Base-by-base conservation (phyloP, 805 yeast genomes). In the Zygotorulaspora sp. region DNA sequence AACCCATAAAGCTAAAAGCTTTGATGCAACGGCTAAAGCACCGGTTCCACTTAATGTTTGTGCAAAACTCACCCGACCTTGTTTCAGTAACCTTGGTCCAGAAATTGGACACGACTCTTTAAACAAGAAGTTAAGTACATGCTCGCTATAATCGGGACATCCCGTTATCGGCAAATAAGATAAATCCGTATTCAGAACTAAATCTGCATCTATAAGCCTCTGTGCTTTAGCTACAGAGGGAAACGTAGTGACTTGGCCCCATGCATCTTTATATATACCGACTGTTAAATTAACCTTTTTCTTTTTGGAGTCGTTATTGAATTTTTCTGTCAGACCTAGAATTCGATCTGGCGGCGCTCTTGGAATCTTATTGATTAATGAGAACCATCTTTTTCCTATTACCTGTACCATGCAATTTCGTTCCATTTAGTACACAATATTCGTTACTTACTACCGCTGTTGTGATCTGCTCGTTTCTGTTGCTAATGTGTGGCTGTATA, bases 21-120 rank as follows among this genome's bases (percentile, higher is more conserved):
- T 90, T 16, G 84, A 90, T 34, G 88, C 78, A 25, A 90, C 80
- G 49, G 94, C 78, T 45, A 89, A 70, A 3, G 97, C 90, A 37
- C 98, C 98, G 17, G 98, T 90, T 38, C 98, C 98, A 33, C 94
- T 82, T 45, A 90, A 72, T 41, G 97, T 83, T 66, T 90, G 98
- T 12, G 88, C 72, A 40, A 90, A 78, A 41, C 87, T 83, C 28
- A 92, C 72, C 47, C 92, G 71, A 43, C 74, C 74, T 32, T 77
- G 78, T 10, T 66, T 64, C 30, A 83, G 62, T 40, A 82, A 73
- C 42, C 72, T 58, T 25, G 72, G 67, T 26, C 84, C 84, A 8
- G 34, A 27, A 44, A 71, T 63, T 35, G 68, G 58, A 29, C 54
- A 47, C 47, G 77, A 81, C 49, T 80, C 78, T 47, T 83, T 78